A percentile compares a stretch with the other conserved stretches of the same genome.
phyloP scores from a whole-genome alignment of 2,329 filamentous ascomycete species.

The Bipolaris gigantea region DNA sequence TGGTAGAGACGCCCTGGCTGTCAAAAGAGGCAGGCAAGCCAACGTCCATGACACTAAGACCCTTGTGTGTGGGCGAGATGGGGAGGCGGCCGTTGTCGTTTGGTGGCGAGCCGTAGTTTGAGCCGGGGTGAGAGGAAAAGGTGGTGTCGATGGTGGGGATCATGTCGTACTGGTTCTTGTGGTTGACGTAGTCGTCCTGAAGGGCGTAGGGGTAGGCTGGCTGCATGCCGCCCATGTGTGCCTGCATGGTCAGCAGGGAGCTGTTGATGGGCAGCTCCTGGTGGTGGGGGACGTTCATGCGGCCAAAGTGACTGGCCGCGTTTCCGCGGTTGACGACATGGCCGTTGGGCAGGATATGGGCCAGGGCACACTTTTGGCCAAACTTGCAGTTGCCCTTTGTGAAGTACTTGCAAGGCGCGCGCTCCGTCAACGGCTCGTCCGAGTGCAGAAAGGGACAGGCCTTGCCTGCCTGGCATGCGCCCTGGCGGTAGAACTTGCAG shows the following conservation, averaged over 20 bases:
- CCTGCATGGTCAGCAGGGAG: slow-evolving; percentile 66
- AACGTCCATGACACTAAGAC: slow-evolving; percentile 90
- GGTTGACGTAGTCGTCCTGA: slow-evolving; percentile 45
- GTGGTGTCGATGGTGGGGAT: slow-evolving; percentile 62
- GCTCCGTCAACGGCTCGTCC: slow-evolving; percentile 79
- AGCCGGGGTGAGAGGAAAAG: slow-evolving; percentile 60
- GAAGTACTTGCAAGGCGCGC: slow-evolving; percentile 95
- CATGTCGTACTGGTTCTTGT: slow-evolving; percentile 50
- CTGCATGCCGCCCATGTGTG: slow-evolving; percentile 45
- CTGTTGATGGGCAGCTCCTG: slow-evolving; percentile 74
- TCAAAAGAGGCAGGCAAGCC: slow-evolving; percentile 94
- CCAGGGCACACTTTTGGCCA: slow-evolving; percentile 94
- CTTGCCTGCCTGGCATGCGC: slow-evolving; percentile 91
- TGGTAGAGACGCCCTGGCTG: slow-evolving; percentile 91
- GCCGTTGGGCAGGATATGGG: slow-evolving; percentile 92
- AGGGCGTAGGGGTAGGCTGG: slow-evolving; percentile 46
- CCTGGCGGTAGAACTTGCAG: slow-evolving; percentile 98
- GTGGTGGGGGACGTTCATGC: slow-evolving; percentile 66
- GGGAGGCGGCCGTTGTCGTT: slow-evolving; percentile 69
- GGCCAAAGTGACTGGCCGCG: slow-evolving; percentile 61
- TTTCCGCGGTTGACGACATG: slow-evolving; percentile 77
- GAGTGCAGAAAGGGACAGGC: slow-evolving; percentile 97
- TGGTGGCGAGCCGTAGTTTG: slow-evolving; percentile 80
- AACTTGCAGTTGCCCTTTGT: slow-evolving; percentile 99
- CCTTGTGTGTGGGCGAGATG: slow-evolving; percentile 72